Evolutionary conservation across 768 basidiomycete genomes (phyloP).

Genomic region (Sarcomyxa edulis): DNA sequence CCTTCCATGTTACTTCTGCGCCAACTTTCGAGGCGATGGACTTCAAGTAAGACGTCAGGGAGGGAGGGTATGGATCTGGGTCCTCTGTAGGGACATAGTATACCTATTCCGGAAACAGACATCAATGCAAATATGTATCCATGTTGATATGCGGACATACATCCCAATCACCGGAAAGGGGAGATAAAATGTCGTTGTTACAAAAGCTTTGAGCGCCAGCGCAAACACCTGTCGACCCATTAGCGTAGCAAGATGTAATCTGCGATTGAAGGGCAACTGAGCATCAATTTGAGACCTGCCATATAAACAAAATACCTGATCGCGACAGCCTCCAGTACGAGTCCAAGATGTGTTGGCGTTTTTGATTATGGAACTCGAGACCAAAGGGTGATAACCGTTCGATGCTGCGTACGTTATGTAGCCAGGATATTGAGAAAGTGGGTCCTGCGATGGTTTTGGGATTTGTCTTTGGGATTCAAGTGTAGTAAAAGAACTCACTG

Average conservation of each 20-base stretch:
- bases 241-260: slow-evolving; percentile 49
- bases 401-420: slow-evolving; percentile 49
- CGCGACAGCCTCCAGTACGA: slow-evolving; percentile 40
- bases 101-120: slow-evolving; percentile 17
- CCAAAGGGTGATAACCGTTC: slow-evolving; percentile 55
- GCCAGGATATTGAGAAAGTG: slow-evolving; percentile 50
- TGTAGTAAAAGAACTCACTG: slow-evolving; percentile 32
- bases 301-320: slow-evolving; percentile 28
- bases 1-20: slow-evolving; percentile 37
- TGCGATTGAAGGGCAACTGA: slow-evolving; percentile 13
- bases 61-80: slow-evolving; percentile 48
- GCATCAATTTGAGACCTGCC: not conserved
- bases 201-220: slow-evolving; percentile 54
- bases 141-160: no score
- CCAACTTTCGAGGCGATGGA: slow-evolving; percentile 33
- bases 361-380: slow-evolving; percentile 33
- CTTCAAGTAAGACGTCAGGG: slow-evolving; percentile 25
- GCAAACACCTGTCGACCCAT: slow-evolving; percentile 43
- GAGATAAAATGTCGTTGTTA: slow-evolving; percentile 48
- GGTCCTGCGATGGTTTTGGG: slow-evolving; percentile 21
- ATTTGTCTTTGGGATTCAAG: no score
- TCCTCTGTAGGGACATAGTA: slow-evolving; percentile 44
- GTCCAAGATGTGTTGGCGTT: slow-evolving; percentile 40
- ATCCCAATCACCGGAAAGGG: slow-evolving; percentile 51
- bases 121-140: not conserved